Percentiles rank a stretch among this genome's conserved stretches.
These are phyloP conservation scores for Cadophora gregata DNA, from an alignment of 2,329 filamentous ascomycete genomes.

Conservation along the genomic window DNA sequence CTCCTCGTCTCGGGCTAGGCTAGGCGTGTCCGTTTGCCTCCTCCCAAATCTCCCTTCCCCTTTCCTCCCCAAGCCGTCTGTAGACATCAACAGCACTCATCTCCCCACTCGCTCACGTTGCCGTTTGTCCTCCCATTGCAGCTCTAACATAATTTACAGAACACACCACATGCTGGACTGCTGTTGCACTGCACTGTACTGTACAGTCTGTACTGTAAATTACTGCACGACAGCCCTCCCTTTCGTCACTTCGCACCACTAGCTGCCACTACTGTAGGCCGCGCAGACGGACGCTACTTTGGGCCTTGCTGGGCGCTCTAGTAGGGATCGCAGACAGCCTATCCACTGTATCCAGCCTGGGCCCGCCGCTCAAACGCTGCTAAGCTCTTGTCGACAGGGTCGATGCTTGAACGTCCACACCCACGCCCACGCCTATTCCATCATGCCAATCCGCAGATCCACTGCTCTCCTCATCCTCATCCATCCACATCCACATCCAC, in stretches of 20 bases:
- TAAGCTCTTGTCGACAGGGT: constrained; percentile 7
- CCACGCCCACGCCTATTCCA: constrained; percentile 13
- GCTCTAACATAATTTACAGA: no score
- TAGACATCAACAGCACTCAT: not conserved
- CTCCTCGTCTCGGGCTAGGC: not conserved
- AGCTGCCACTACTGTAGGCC: not conserved
- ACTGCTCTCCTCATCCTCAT: no score
- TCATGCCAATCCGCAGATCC: constrained; percentile 28
- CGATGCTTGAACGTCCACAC: constrained; percentile 24
- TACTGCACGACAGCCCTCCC: not conserved
- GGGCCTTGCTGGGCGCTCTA: constrained; percentile 1
- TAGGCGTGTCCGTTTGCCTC: constrained; percentile 11
- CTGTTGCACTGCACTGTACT: no score
- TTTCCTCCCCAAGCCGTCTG: not conserved
- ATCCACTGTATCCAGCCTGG: not conserved
- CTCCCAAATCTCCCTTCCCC: not conserved
- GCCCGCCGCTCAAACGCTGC: constrained; percentile 3
- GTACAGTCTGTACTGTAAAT: no score
- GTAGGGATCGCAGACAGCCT: not conserved
- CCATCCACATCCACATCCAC: constrained; percentile 5
- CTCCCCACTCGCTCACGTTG: not conserved
- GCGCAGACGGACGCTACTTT: constrained; percentile 14
- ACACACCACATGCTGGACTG: no score
- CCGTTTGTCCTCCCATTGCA: not conserved
- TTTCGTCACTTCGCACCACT: constrained; percentile 7